Evolutionary conservation across 352 stramenopile genomes (phyloP).

Genomic region (Detonula confervacea): DNA sequence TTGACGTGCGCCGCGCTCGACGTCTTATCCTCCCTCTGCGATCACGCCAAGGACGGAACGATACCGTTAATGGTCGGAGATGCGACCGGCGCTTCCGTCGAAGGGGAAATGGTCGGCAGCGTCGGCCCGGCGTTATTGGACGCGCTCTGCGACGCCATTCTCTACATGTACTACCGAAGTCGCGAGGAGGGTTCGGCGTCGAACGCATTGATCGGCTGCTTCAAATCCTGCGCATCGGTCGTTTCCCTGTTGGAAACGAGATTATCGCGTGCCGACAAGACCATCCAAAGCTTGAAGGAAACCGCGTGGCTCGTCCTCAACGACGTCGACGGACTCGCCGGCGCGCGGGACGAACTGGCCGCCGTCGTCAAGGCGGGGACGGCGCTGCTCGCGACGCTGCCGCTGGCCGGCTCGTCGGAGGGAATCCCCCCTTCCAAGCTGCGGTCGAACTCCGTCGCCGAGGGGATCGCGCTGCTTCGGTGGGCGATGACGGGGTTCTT

Average conservation of each 20-base stretch:
- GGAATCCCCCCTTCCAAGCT: slow-evolving; percentile 43
- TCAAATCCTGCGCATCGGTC: slow-evolving; percentile 42
- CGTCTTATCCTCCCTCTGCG: slow-evolving; percentile 31
- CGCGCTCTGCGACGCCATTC: slow-evolving; percentile 20
- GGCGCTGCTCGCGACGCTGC: slow-evolving; percentile 50
- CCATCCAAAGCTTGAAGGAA: slow-evolving; percentile 39
- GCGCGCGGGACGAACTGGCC: neutral
- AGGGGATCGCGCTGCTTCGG: slow-evolving; percentile 39
- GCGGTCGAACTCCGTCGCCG: slow-evolving; percentile 50
- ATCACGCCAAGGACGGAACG: slow-evolving; percentile 43
- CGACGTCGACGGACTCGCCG: neutral
- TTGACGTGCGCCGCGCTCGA: slow-evolving; percentile 15
- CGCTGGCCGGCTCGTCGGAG: slow-evolving; percentile 53
- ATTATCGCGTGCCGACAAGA: slow-evolving; percentile 49
- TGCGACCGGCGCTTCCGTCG: slow-evolving; percentile 19
- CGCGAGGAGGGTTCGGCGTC: neutral
- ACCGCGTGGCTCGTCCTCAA: slow-evolving; percentile 44
- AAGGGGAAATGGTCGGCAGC: slow-evolving; percentile 47
- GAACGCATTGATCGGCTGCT: slow-evolving; percentile 5
- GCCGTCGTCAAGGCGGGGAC: slow-evolving; percentile 48
- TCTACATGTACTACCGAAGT: slow-evolving; percentile 17
- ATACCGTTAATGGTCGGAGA: neutral
- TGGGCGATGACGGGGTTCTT: slow-evolving; percentile 54
- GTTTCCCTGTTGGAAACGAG: slow-evolving; percentile 67
- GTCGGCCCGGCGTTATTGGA: slow-evolving; percentile 34